Conservation (phyloP, 2,329 filamentous ascomycete genomes). For the Curvularia sp. region DNA sequence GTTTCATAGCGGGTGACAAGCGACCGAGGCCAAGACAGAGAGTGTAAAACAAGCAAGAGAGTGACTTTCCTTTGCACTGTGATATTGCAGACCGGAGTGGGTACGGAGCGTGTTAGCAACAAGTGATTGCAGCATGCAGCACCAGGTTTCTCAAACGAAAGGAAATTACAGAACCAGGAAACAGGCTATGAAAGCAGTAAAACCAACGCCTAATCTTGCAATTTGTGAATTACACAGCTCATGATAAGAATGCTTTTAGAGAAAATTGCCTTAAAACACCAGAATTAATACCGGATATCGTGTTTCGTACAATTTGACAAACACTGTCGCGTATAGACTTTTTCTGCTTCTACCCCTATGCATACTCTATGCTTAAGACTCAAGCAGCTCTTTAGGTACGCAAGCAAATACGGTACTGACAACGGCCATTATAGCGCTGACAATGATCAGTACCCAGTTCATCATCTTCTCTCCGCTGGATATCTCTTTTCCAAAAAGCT, state of each 20-base stretch:
- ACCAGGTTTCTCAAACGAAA: background rate
- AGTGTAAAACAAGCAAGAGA: background rate
- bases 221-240: constrained; percentile 1
- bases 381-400: constrained; percentile 69
- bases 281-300: constrained; percentile 10
- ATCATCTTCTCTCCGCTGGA: constrained; percentile 66
- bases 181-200: background rate
- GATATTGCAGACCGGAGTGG: background rate
- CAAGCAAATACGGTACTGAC: constrained; percentile 89
- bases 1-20: too few species aligned
- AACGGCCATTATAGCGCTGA: constrained; percentile 73
- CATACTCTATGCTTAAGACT: constrained; percentile 9
- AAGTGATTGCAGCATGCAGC: background rate
- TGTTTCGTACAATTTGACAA: constrained; percentile 1
- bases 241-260: constrained; percentile 1
- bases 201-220: background rate
- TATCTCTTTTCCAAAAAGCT: constrained; percentile 81
- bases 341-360: background rate
- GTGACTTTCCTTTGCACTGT: background rate
- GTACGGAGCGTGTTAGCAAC: background rate
- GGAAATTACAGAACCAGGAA: background rate
- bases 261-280: constrained; percentile 20
- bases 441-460: constrained; percentile 71
- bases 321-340: constrained; percentile 5
- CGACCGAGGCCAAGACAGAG: background rate